Evolutionary conservation across 1,139 yeast species (phyloP), one percentile per base, ranked within the genome.

Genomic region (Suhomyces ambrosiae): DNA sequence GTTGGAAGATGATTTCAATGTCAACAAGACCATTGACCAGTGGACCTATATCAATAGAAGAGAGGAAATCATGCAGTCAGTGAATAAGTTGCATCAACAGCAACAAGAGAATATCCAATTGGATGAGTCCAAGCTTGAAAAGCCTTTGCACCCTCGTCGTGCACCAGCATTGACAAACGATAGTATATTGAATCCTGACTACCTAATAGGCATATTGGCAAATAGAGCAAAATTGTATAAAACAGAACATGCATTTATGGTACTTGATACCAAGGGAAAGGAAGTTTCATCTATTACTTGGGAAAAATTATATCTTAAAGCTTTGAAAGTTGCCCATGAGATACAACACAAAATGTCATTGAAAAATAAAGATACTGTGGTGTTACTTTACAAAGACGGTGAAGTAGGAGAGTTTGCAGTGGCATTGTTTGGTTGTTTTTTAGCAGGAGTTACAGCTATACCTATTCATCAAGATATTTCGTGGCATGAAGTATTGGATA

Each of bases 371-470:
- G 97, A 89, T 54, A 75, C 95, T 16, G 95, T 92, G 1, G 79
- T 88, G 16, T 66, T 94, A 27, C 74, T 94, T 49, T 94, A 89
- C 55, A 88, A 87, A 49, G 89, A 85, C 45, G 77, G 77, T 22
- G 98, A 94, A 58, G 81, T 88, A 1, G 74, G 86, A 12, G 97
- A 92, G 49, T 90, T 90, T 56, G 79, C 86, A 0, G 79, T 86
- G 1, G 95, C 97, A 0, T 61, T 94, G 12, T 76, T 88, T 56
- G 98, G 97, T 3, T 90, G 97, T 56, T 88, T 92, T 52, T 68
- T 92, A 46, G 95, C 97, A 0, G 96, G 96, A 1, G 86, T 88
- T 26, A 90, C 94, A 1, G 97, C 97, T 0, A 94, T 94, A 8
- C 98, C 98, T 0, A 79, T 89, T 30, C 86, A 86, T 37, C 84